Percentiles rank a stretch among this genome's conserved stretches.
These are phyloP conservation scores for Debaryomyces singareniensis DNA, from an alignment of 1,139 yeast species.

Conservation along the genomic window DNA sequence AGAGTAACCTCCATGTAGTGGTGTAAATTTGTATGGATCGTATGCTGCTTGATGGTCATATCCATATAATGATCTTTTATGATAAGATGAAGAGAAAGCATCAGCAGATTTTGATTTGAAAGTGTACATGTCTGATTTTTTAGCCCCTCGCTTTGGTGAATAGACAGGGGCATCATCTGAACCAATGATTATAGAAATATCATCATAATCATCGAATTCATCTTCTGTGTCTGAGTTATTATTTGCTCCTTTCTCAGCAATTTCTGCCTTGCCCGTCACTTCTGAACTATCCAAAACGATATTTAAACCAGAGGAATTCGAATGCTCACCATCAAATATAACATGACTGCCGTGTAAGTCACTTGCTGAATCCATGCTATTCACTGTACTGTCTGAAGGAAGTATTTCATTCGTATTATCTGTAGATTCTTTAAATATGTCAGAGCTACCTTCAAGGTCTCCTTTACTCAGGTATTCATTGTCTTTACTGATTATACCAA, in stretches of 20 bases:
- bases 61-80: neutral
- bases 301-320: neutral
- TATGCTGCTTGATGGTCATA: too few relatives aligned
- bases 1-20: neutral
- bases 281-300: neutral
- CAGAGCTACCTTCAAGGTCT: neutral
- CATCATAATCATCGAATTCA: constrained; percentile 35
- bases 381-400: constrained; percentile 2
- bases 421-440: constrained; percentile 1
- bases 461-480: neutral
- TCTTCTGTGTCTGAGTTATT: constrained; percentile 15
- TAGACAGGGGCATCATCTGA: constrained; percentile 29
- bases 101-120: neutral
- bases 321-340: neutral
- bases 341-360: neutral
- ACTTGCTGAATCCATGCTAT: neutral
- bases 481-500: constrained; percentile 31
- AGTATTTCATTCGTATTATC: neutral
- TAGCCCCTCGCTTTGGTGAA: constrained; percentile 3
- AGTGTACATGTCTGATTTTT: too few relatives aligned
- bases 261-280: neutral
- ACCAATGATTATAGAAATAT: constrained; percentile 37
- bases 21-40: constrained; percentile 1
- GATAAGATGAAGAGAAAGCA: neutral
- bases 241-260: neutral